Percentiles rank a stretch among this genome's conserved stretches.
These are phyloP conservation scores for Fusarium pseudograminearum DNA, from an alignment of 2,329 filamentous ascomycete species.

Conservation along the genomic window DNA sequence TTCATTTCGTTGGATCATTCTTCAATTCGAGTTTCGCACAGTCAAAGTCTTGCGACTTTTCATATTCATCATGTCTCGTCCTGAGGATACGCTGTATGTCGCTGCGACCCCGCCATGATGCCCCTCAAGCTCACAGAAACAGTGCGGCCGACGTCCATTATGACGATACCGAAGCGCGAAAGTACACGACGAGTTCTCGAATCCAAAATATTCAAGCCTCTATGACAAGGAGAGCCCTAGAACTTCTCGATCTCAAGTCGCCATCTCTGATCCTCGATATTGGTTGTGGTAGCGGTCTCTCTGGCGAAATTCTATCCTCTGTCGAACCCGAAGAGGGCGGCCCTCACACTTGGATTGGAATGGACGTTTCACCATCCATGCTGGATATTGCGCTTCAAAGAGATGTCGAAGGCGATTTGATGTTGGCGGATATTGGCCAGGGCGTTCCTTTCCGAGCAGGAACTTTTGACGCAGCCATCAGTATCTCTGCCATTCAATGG, in stretches of 20 bases:
- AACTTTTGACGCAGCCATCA: conserved; percentile 93
- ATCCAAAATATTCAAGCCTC: conserved; percentile 95
- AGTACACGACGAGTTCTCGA: conserved; percentile 96
- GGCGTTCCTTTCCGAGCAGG: conserved; percentile 94
- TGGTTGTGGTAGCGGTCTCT: conserved; percentile 95
- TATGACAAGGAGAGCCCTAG: conserved; percentile 94
- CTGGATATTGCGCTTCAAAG: conserved; percentile 92
- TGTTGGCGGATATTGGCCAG: conserved; percentile 95
- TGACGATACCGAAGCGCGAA: conserved; percentile 93
- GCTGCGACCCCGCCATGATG: conserved; percentile 37
- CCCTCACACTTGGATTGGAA: conserved; percentile 95
- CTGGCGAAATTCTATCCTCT: conserved; percentile 90
- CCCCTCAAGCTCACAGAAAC: conserved; percentile 45
- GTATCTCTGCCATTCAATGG: conserved; percentile 98
- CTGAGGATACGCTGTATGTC: conserved; percentile 89
- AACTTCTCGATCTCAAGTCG: conserved; percentile 82
- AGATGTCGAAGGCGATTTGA: conserved; percentile 92
- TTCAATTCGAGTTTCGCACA: neutral
- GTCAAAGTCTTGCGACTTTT: neutral
- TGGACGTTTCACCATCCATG: conserved; percentile 97
- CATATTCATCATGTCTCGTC: conserved; percentile 83
- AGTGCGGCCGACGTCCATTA: conserved; percentile 98
- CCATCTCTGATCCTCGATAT: conserved; percentile 94
- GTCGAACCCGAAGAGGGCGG: conserved; percentile 77
- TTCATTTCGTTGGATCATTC: neutral